Percentiles rank a stretch among this genome's conserved stretches.
Conservation (phyloP, 495 filamentous ascomycete genomes). For the Penicillium bovifimosum region DNA sequence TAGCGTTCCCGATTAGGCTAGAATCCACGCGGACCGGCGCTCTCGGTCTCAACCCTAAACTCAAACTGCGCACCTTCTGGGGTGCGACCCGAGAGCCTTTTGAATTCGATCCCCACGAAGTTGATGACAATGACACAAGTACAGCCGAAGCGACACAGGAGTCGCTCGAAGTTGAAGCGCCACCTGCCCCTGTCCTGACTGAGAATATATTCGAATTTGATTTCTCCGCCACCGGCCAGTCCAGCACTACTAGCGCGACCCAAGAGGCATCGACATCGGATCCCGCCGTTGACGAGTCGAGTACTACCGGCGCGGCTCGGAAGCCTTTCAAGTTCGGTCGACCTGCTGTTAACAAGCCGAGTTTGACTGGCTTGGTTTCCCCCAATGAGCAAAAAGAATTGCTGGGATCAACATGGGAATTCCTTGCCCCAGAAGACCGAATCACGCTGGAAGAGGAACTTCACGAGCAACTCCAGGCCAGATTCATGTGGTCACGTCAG, state of each 20-base stretch:
- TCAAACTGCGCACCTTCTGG: background rate
- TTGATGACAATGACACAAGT: background rate
- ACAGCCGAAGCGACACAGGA: background rate
- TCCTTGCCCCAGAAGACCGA: conserved; percentile 7
- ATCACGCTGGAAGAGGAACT: conserved; percentile 1
- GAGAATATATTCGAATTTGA: background rate
- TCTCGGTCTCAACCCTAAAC: background rate
- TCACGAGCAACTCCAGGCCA: background rate
- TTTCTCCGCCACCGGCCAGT: background rate
- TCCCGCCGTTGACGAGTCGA: background rate
- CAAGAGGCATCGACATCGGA: background rate
- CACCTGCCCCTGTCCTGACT: no score
- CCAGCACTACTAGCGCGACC: background rate
- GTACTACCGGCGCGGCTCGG: background rate
- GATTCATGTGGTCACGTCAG: background rate
- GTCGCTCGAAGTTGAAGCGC: no score
- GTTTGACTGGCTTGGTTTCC: background rate
- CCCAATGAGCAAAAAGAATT: background rate
- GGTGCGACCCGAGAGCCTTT: background rate
- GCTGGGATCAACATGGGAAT: background rate
- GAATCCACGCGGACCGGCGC: conserved; percentile 7
- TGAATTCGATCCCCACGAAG: background rate
- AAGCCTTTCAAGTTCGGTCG: background rate
- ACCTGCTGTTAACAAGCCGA: background rate
- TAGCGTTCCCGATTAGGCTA: background rate